Percentiles rank a stretch among this genome's conserved stretches.
These are phyloP conservation scores for Ogataea zsoltii DNA, from an alignment of 805 yeast species.

Conservation along the genomic window DNA sequence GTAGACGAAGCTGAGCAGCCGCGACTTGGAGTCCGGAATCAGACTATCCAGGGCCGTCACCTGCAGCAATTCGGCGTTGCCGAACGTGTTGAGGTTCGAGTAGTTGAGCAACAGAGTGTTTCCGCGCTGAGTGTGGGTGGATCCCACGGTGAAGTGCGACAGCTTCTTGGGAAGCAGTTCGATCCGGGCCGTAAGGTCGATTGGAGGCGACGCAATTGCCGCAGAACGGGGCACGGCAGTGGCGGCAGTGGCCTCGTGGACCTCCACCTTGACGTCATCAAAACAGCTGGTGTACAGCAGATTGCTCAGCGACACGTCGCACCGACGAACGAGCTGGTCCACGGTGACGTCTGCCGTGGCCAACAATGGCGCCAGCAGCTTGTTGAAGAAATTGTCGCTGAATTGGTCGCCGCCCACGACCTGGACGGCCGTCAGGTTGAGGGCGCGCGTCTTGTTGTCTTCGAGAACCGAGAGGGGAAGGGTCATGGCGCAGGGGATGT, in stretches of 20 bases:
- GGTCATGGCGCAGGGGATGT: neutral
- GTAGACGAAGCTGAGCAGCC: constrained; percentile 51
- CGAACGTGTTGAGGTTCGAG: constrained; percentile 53
- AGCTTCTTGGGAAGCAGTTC: constrained; percentile 34
- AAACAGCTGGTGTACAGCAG: constrained; percentile 32
- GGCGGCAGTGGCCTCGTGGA: constrained; percentile 18
- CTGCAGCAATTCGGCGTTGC: constrained; percentile 65
- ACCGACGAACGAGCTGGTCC: constrained; percentile 37
- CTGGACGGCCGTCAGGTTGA: constrained; percentile 31
- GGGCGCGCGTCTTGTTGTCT: constrained; percentile 23
- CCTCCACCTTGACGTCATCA: constrained; percentile 23
- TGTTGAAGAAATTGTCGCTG: constrained; percentile 44
- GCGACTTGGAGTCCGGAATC: constrained; percentile 52
- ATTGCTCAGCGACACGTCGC: constrained; percentile 21
- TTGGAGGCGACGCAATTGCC: constrained; percentile 24
- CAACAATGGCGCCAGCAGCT: constrained; percentile 46
- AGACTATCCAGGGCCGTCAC: constrained; percentile 48
- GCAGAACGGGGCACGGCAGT: constrained; percentile 4
- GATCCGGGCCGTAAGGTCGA: constrained; percentile 35
- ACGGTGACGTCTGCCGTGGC: constrained; percentile 40
- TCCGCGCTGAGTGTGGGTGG: constrained; percentile 37
- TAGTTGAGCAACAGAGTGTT: constrained; percentile 37
- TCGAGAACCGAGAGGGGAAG: constrained; percentile 14
- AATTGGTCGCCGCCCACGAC: constrained; percentile 33
- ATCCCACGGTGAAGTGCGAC: constrained; percentile 35